Conservation (phyloP, 192 early-diverging fungal species). For the Lobulomyces angularis region DNA sequence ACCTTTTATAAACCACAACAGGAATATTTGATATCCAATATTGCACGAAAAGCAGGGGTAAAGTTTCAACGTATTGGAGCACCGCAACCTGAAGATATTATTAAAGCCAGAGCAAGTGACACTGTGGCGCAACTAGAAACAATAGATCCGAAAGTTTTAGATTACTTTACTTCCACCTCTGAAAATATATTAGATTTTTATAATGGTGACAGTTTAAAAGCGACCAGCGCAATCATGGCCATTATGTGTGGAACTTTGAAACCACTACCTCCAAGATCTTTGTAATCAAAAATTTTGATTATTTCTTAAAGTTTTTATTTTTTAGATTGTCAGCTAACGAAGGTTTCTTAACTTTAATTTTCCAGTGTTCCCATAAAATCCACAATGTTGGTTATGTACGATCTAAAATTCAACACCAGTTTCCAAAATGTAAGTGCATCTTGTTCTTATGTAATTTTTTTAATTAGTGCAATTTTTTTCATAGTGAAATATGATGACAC, state of each 20-base stretch:
- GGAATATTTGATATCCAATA: conserved; percentile 66
- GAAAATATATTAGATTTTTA: conserved; percentile 57
- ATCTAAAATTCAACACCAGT: conserved; percentile 55
- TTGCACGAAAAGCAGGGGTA: conserved; percentile 58
- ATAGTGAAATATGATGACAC: conserved; percentile 61
- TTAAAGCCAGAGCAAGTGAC: conserved; percentile 64
- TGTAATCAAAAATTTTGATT: too few species aligned
- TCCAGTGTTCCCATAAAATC: conserved; percentile 52
- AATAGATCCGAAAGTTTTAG: conserved; percentile 61
- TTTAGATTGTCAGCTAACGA: conserved; percentile 74
- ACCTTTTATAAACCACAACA: conserved; percentile 86
- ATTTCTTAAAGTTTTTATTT: too few species aligned
- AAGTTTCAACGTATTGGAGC: conserved; percentile 66
- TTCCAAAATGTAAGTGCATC: too few species aligned
- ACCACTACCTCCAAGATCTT: conserved; percentile 69
- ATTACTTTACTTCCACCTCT: conserved; percentile 66
- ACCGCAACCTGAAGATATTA: conserved; percentile 83
- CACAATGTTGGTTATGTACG: conserved; percentile 76
- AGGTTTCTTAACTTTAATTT: conserved; percentile 68
- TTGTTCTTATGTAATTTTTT: too few species aligned
- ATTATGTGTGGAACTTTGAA: conserved; percentile 73
- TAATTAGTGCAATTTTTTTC: too few species aligned
- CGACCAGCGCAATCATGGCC: conserved; percentile 75
- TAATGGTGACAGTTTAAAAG: conserved; percentile 59
- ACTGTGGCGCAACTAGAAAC: conserved; percentile 53